Percentiles rank a stretch among this genome's conserved stretches.
Evolutionary conservation across 371 early-diverging fungal species (phyloP).

Genomic region (Mucor ambiguus): DNA sequence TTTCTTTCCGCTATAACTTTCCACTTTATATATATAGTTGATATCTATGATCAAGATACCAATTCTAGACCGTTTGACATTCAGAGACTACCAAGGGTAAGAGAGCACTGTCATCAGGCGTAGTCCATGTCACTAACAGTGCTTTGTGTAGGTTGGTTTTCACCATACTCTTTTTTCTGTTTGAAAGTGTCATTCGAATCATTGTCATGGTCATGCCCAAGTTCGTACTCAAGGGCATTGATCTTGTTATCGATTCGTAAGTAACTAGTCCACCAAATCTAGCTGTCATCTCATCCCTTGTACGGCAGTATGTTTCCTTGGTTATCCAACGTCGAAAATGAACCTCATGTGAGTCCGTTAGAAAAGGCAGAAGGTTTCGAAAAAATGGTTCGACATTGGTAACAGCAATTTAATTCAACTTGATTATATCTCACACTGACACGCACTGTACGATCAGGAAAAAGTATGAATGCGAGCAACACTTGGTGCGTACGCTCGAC

Average conservation of each 20-base stretch:
- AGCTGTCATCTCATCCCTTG: background rate
- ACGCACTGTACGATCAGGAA: slow-evolving; percentile 22
- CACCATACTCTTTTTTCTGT: slow-evolving; percentile 66
- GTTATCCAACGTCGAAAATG: slow-evolving; percentile 49
- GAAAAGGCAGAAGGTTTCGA: slow-evolving; percentile 66
- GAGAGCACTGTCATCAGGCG: background rate
- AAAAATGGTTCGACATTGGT: slow-evolving; percentile 72
- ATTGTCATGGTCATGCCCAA: slow-evolving; percentile 66
- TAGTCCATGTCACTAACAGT: background rate
- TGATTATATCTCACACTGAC: background rate
- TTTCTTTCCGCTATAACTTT: background rate
- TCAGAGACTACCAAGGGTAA: slow-evolving; percentile 56
- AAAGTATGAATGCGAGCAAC: slow-evolving; percentile 79
- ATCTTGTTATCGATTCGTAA: slow-evolving; percentile 47
- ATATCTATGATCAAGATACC: slow-evolving; percentile 39
- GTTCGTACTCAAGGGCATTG: slow-evolving; percentile 49
- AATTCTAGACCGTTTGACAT: slow-evolving; percentile 50
- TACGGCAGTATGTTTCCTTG: slow-evolving; percentile 50
- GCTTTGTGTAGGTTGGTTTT: slow-evolving; percentile 46
- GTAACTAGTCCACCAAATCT: background rate
- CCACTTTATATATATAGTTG: too few relatives aligned
- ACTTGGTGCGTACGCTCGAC: slow-evolving; percentile 85
- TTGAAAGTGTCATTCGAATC: slow-evolving; percentile 69
- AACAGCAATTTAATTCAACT: background rate
- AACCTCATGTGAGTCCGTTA: slow-evolving; percentile 60